These are phyloP conservation scores for Bisporella sp. DNA, from an alignment of 2,329 filamentous ascomycete genomes.

Conservation along the genomic window DNA sequence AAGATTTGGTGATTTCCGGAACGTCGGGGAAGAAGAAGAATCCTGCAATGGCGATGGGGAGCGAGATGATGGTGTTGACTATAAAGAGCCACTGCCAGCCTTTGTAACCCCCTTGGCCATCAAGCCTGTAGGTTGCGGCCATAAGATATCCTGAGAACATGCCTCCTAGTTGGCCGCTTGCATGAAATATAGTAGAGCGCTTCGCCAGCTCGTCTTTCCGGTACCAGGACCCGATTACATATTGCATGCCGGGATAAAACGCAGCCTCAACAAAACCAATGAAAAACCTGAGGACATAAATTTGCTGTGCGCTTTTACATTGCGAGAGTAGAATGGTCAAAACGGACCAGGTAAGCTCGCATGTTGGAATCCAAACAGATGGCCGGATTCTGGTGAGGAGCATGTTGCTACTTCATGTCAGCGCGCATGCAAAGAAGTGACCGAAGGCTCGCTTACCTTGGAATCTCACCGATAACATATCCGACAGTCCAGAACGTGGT, in stretches of 20 bases:
- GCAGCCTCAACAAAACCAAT: constrained; percentile 43
- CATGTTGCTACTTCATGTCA: constrained; percentile 32
- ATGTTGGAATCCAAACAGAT: constrained; percentile 39
- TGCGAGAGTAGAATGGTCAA: constrained; percentile 29
- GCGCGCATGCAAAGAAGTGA: too few relatives aligned
- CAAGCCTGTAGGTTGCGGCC: constrained; percentile 42
- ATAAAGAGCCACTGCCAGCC: constrained; percentile 43
- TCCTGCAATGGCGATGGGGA: not conserved
- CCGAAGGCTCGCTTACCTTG: constrained; percentile 8
- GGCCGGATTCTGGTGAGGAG: constrained; percentile 42
- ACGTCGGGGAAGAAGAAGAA: not conserved
- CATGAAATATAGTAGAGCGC: constrained; percentile 50
- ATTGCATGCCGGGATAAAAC: constrained; percentile 49
- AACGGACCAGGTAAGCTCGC: constrained; percentile 34
- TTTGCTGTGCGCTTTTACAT: constrained; percentile 27
- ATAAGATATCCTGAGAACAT: constrained; percentile 46
- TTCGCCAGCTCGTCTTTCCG: constrained; percentile 50
- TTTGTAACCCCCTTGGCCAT: constrained; percentile 37
- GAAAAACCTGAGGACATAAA: constrained; percentile 32
- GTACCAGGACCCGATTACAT: constrained; percentile 52
- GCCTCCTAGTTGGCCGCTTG: constrained; percentile 2
- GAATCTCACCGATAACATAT: constrained; percentile 43
- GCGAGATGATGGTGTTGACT: not conserved
- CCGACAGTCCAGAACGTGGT: constrained; percentile 45
- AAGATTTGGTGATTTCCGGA: constrained; percentile 12